A percentile compares a stretch with the other conserved stretches of the same genome.
These are phyloP conservation scores for Cardamine occulta DNA, from an alignment of 345 rosid genomes.

Conservation along the genomic window DNA sequence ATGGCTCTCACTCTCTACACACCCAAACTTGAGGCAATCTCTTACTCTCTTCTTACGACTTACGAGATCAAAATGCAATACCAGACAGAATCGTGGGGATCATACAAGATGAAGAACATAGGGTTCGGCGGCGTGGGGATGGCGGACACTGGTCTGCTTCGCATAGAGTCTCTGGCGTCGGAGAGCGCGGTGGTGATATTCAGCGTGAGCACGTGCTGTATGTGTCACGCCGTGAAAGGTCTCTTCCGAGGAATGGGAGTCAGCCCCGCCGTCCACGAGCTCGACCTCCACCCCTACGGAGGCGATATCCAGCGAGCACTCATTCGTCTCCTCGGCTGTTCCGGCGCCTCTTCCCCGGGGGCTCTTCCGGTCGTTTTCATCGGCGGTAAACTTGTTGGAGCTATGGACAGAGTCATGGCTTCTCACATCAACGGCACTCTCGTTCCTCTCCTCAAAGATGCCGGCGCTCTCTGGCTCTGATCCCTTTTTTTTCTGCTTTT, in stretches of 20 bases:
- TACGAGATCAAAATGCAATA: constrained; percentile 51
- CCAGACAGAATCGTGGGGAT: constrained; percentile 59
- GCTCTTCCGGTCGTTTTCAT: constrained; percentile 91
- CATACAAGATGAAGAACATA: constrained; percentile 47
- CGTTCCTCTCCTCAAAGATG: constrained; percentile 91
- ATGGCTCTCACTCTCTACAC: constrained; percentile 37
- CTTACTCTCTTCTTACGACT: neutral
- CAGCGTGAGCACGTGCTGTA: constrained; percentile 91
- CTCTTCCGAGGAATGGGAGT: constrained; percentile 92
- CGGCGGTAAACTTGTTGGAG: constrained; percentile 89
- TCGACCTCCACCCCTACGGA: constrained; percentile 78
- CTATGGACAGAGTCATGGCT: constrained; percentile 94
- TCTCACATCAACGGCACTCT: constrained; percentile 92
- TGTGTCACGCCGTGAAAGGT: constrained; percentile 91
- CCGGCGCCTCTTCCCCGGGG: constrained; percentile 49
- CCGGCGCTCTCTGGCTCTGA: constrained; percentile 91
- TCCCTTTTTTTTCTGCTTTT: neutral
- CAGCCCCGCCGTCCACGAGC: constrained; percentile 88
- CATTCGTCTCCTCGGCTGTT: constrained; percentile 56
- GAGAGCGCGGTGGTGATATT: constrained; percentile 92
- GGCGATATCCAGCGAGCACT: constrained; percentile 73
- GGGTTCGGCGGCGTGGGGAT: constrained; percentile 17
- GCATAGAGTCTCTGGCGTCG: constrained; percentile 69
- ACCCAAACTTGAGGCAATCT: constrained; percentile 9
- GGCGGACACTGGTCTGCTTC: constrained; percentile 52